These are phyloP conservation scores for Diaporthe sp. DNA, from an alignment of 2,329 filamentous ascomycete genomes.

Conservation along the genomic window DNA sequence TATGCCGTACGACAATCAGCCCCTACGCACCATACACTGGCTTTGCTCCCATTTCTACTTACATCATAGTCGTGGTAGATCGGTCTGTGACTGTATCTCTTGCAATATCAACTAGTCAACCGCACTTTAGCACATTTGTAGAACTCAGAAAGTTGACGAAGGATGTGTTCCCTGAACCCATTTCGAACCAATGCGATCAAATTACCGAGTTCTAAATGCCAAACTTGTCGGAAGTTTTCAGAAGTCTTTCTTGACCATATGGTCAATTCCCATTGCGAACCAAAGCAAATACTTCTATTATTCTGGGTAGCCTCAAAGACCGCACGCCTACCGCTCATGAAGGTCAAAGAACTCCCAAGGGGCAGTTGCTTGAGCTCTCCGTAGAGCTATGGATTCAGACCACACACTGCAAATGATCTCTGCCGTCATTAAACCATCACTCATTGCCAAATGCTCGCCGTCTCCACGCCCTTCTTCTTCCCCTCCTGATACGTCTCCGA, in stretches of 20 bases:
- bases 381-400: rapidly evolving
- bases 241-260: too few relatives aligned
- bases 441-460: conserved; percentile 65
- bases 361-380: too few relatives aligned
- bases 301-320: neutral
- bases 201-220: rapidly evolving
- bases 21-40: neutral
- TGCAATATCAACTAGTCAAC: neutral
- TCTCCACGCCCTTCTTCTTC: conserved; percentile 58
- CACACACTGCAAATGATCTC: neutral
- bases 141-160: neutral
- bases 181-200: rapidly evolving
- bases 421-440: neutral
- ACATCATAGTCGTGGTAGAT: neutral
- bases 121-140: neutral
- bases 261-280: too few relatives aligned
- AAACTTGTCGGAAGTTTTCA: too few relatives aligned
- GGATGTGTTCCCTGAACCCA: neutral
- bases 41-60: too few relatives aligned
- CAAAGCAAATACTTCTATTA: neutral
- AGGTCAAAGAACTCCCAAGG: too few relatives aligned
- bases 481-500: conserved; percentile 65
- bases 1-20: too few relatives aligned
- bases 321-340: neutral
- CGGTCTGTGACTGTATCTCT: neutral